A percentile compares a stretch with the other conserved stretches of the same genome.
These are phyloP conservation scores for Boletus reticulatus DNA, from an alignment of 768 basidiomycete genomes.

Conservation along the genomic window DNA sequence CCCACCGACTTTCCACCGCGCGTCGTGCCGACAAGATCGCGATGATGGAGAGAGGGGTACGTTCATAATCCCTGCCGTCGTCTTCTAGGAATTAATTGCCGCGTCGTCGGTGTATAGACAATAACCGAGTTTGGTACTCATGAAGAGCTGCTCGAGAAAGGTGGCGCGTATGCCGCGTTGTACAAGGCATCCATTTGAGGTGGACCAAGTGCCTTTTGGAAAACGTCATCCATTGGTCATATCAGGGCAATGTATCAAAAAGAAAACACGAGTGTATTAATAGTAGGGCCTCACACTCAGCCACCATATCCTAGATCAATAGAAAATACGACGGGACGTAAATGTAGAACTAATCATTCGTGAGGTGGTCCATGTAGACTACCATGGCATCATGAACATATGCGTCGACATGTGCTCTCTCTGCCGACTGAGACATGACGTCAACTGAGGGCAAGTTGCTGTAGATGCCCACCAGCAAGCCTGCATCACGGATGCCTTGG, in stretches of 20 bases:
- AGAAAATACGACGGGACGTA: slow-evolving; percentile 18
- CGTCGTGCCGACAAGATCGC: slow-evolving; percentile 84
- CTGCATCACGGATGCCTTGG: slow-evolving; percentile 84
- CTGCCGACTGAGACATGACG: slow-evolving; percentile 37
- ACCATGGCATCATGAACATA: slow-evolving; percentile 62
- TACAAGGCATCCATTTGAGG: slow-evolving; percentile 65
- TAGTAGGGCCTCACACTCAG: slow-evolving; percentile 13
- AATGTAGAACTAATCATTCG: slow-evolving; percentile 41
- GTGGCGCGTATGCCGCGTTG: slow-evolving; percentile 66
- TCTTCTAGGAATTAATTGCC: slow-evolving; percentile 21
- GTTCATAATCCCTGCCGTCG: slow-evolving; percentile 21
- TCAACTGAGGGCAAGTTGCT: slow-evolving; percentile 50
- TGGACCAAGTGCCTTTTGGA: slow-evolving; percentile 2
- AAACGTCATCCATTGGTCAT: slow-evolving; percentile 12
- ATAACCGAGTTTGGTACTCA: slow-evolving; percentile 78
- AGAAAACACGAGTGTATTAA: slow-evolving; percentile 21
- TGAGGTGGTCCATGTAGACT: slow-evolving; percentile 63
- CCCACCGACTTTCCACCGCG: slow-evolving; percentile 78
- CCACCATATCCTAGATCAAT: slow-evolving; percentile 26
- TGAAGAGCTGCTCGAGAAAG: slow-evolving; percentile 56
- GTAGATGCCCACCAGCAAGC: slow-evolving; percentile 83
- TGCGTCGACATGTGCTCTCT: slow-evolving; percentile 62
- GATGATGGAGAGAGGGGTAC: slow-evolving; percentile 76
- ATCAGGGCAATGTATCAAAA: slow-evolving; percentile 25
- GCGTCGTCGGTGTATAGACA: slow-evolving; percentile 41